These are phyloP conservation scores for Aspergillus leporis DNA, from an alignment of 495 filamentous ascomycete genomes.

Conservation along the genomic window DNA sequence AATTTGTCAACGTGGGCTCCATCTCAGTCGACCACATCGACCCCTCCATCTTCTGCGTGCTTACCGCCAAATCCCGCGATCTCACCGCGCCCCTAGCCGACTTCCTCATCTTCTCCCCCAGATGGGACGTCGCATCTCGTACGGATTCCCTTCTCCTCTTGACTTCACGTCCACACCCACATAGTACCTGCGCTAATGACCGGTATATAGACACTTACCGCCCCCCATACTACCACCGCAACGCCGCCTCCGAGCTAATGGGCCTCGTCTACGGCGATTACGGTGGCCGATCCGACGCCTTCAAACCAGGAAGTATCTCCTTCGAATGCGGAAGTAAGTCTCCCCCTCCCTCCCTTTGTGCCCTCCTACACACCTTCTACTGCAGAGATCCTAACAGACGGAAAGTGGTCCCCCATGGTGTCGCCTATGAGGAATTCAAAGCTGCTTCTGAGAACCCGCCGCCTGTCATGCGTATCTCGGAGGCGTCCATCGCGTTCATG, in stretches of 20 bases:
- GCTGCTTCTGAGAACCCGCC: constrained; percentile 49
- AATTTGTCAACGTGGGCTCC: constrained; percentile 52
- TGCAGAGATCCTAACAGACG: too few species aligned
- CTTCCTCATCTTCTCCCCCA: constrained; percentile 50
- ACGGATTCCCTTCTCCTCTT: constrained; percentile 11
- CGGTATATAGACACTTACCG: constrained; percentile 43
- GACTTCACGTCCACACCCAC: constrained; percentile 10
- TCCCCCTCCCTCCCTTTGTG: background rate
- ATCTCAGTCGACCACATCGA: constrained; percentile 55
- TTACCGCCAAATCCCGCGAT: constrained; percentile 48
- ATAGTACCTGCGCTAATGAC: background rate
- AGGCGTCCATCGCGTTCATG: constrained; percentile 59
- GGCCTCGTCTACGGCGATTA: constrained; percentile 55
- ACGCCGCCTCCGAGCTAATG: constrained; percentile 51
- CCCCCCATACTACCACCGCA: constrained; percentile 54
- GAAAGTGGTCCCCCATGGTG: constrained; percentile 55
- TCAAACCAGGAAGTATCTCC: constrained; percentile 57
- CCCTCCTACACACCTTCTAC: too few species aligned
- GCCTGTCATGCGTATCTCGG: constrained; percentile 48
- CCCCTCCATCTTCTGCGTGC: constrained; percentile 52
- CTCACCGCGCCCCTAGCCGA: constrained; percentile 46
- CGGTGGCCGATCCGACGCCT: constrained; percentile 56
- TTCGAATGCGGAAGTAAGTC: constrained; percentile 56
- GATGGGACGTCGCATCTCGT: constrained; percentile 52
- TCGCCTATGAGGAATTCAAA: constrained; percentile 65